These are phyloP conservation scores for Candida oleophila DNA, from an alignment of 805 yeast species.

Conservation along the genomic window DNA sequence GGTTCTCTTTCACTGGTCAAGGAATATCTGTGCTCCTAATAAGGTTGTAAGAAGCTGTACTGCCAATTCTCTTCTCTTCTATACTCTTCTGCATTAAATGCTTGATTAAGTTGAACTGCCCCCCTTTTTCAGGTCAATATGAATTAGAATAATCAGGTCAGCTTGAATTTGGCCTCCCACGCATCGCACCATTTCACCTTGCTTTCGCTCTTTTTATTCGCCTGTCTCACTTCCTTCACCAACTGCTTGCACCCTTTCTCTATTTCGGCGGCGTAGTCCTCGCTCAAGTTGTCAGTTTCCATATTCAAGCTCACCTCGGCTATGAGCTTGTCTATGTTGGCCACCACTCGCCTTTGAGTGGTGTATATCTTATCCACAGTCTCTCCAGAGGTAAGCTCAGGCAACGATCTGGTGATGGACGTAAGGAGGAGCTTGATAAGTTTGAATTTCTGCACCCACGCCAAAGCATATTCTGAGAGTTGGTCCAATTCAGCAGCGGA, in stretches of 20 bases:
- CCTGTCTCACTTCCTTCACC: constrained; percentile 38
- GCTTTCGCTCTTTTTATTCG: constrained; percentile 50
- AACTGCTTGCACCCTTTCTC: constrained; percentile 26
- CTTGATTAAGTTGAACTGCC: too few species aligned
- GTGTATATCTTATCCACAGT: constrained; percentile 48
- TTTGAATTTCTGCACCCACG: constrained; percentile 54
- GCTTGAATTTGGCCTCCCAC: constrained; percentile 48
- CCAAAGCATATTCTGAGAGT: constrained; percentile 40
- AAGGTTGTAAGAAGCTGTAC: too few species aligned
- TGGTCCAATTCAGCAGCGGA: constrained; percentile 18
- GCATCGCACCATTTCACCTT: constrained; percentile 59
- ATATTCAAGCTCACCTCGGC: constrained; percentile 53
- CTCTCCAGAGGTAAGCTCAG: constrained; percentile 40
- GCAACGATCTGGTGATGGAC: constrained; percentile 59
- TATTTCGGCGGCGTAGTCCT: constrained; percentile 21
- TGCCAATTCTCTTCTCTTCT: too few species aligned
- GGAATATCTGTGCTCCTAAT: too few species aligned
- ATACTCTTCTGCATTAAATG: too few species aligned
- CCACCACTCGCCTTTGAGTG: constrained; percentile 43
- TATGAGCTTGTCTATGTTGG: constrained; percentile 55
- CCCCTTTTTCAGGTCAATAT: too few species aligned
- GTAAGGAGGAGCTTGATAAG: constrained; percentile 57
- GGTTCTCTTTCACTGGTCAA: too few species aligned
- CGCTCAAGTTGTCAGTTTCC: constrained; percentile 37
- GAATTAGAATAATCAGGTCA: too few species aligned